Percentiles rank a stretch among this genome's conserved stretches.
Conservation (phyloP, 1,284 basidiomycete species). For the Pyrrhoderma lamaoense region DNA sequence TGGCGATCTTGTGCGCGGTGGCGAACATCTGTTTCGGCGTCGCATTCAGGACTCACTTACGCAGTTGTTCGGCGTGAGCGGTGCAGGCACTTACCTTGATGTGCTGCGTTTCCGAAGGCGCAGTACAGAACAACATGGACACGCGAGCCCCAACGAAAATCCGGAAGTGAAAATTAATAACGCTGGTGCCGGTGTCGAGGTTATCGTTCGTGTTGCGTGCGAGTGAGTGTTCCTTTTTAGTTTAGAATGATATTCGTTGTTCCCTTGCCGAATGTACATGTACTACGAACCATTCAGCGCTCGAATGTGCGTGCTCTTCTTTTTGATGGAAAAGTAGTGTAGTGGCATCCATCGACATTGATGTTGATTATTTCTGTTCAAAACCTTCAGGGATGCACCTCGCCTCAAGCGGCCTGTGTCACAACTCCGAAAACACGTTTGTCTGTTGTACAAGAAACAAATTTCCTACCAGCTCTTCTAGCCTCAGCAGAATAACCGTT, state of each 20-base stretch:
- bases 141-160: not conserved
- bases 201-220: constrained; percentile 31
- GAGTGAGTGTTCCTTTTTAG: constrained; percentile 22
- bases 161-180: not conserved
- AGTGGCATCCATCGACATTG: not conserved
- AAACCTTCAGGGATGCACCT: constrained; percentile 1
- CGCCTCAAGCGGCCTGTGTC: constrained; percentile 3
- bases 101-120: constrained; percentile 29
- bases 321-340: not conserved
- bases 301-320: not conserved
- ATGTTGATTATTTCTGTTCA: not conserved
- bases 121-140: not conserved
- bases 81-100: constrained; percentile 36
- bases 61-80: constrained; percentile 36
- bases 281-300: not conserved
- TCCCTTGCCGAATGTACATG: not conserved
- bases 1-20: too few relatives aligned
- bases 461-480: constrained; percentile 8
- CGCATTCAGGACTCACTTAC: constrained; percentile 36
- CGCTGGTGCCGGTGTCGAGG: constrained; percentile 27
- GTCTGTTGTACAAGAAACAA: constrained; percentile 1
- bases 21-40: constrained; percentile 33
- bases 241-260: not conserved
- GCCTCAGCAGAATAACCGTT: not conserved
- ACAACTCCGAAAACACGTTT: constrained; percentile 1